Evolutionary conservation across 1,284 basidiomycete species (phyloP), one percentile per base, ranked within the genome.

Genomic region (Neonothopanus nambi): DNA sequence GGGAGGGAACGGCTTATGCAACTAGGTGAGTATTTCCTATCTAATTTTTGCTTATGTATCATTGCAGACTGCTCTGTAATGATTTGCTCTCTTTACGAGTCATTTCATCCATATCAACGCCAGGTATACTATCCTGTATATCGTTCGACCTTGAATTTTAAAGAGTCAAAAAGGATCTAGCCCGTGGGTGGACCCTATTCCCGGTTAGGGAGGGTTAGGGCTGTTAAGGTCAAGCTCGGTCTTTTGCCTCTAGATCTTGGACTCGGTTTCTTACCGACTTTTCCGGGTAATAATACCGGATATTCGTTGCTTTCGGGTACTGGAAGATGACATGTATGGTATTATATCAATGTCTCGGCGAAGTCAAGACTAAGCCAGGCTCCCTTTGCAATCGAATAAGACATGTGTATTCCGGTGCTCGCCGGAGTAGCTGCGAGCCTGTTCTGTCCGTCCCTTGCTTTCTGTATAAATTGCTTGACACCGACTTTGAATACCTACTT

Each of bases 401-500:
- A 7, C 21, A 38, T 47, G 30, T 21, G 36, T 23, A 23, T 21
- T 33, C 42, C 49, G 49, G 49, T 51, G 40, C 23, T 8, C 20
- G 35, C 49, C 49, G 49, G 49, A 51, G 42, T 33, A 33, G 30
- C 17, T 36, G 30, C 8, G 30, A n/a, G 35, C 49, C 52, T 47
- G 26, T 30, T 26, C 20, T 15, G 35, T 36, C 39, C 28, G 50
- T 15, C 59, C 55, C 30, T 33, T 33, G 13, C 30, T 13, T 33
- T 33, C 71, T 77, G 78, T 77, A 76, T 79, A 68, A 72, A 80
- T 76, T 73, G 65, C 72, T 77, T 69, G 68, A 71, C 58, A 43
- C 15, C 20, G 45, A 48, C 66, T 49, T 74, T 80, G 62, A 13
- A 9, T 12, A 7, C 21, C 33, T 12, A n/a, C 21, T 42, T 18